phyloP scores from a whole-genome alignment of 129 eudicot species.

The Pulicaria dysenterica region DNA sequence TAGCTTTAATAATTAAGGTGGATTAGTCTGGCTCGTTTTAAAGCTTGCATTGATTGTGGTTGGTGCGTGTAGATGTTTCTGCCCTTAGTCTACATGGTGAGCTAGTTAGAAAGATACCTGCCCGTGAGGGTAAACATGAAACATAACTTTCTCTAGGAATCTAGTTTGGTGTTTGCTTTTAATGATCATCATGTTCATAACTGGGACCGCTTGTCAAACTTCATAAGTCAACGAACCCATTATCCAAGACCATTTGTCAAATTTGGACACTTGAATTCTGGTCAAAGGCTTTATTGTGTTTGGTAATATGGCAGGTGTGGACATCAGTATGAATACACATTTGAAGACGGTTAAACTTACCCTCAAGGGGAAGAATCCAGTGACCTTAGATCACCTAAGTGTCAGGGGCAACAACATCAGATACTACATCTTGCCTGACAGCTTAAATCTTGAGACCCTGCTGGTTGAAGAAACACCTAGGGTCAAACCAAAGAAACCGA shows the following conservation, averaged over 20 bases:
- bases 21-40: no score
- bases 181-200: neutral
- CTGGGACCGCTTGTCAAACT: conserved; percentile 11
- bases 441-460: conserved; percentile 90
- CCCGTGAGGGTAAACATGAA: conserved; percentile 4
- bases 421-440: conserved; percentile 93
- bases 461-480: conserved; percentile 92
- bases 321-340: conserved; percentile 94
- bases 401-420: conserved; percentile 94
- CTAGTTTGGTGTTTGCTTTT: neutral
- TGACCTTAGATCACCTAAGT: conserved; percentile 88
- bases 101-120: conserved; percentile 6
- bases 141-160: no score
- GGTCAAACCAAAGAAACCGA: conserved; percentile 95
- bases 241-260: neutral
- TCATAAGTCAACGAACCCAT: neutral
- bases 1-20: neutral
- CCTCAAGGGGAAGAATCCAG: conserved; percentile 87
- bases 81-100: neutral
- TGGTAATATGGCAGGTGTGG: conserved; percentile 66
- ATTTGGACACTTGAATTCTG: no score
- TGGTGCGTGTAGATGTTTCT: neutral
- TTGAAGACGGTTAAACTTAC: conserved; percentile 91
- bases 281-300: neutral
- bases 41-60: conserved; percentile 17